Evolutionary conservation across 192 early-diverging fungal species (phyloP).

Genomic region (Chytriomyces sp.): DNA sequence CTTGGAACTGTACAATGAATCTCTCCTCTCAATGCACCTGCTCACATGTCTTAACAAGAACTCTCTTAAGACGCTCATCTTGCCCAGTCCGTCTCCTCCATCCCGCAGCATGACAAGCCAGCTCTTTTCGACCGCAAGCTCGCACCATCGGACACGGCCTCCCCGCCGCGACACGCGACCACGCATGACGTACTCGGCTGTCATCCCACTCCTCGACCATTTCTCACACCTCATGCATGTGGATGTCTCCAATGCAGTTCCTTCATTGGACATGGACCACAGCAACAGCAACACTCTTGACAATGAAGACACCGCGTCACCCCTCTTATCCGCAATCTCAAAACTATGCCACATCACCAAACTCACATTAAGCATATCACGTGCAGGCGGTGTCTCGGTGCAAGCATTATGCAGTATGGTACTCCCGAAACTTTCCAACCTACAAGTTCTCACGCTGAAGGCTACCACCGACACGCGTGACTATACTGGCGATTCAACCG

Average conservation of each 20-base stretch:
- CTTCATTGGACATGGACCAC: not conserved
- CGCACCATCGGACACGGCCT: not conserved
- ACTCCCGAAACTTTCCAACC: not conserved
- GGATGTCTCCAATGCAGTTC: not conserved
- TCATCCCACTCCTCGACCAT: constrained; percentile 4
- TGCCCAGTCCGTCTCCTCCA: not conserved
- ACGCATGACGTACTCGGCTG: not conserved
- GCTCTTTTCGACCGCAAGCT: not conserved
- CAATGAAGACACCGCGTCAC: not conserved
- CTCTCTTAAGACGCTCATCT: not conserved
- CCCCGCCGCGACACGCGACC: not conserved
- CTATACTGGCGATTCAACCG: constrained; percentile 30
- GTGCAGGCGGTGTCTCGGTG: constrained; percentile 3
- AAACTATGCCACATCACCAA: not conserved
- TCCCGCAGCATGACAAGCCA: not conserved
- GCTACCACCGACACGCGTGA: constrained; percentile 4
- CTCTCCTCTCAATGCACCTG: not conserved
- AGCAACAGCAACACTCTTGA: not conserved
- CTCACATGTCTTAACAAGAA: not conserved
- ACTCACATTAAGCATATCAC: constrained; percentile 6
- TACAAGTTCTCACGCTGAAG: constrained; percentile 8
- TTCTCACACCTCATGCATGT: not conserved
- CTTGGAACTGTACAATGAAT: not conserved
- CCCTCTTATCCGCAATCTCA: not conserved
- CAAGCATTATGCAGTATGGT: not conserved